Evolutionary conservation across 176 grass and related monocot genomes (phyloP).

Genomic region (Melocanna baccifera): DNA sequence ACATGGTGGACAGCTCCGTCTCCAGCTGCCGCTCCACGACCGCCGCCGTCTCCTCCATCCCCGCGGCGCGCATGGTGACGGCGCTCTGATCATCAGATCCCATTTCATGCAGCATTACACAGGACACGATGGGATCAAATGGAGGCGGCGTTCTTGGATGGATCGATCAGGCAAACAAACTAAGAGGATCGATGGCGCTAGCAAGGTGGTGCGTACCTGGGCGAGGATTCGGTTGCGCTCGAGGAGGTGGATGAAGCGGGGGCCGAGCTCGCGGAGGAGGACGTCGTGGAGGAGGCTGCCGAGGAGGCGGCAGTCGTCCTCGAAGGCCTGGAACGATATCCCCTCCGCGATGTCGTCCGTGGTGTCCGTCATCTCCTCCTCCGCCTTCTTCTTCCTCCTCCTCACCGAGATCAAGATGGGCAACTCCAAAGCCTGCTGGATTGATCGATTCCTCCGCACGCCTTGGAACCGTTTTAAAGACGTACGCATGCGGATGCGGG

Average conservation of each 20-base stretch:
- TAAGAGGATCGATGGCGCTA: neutral
- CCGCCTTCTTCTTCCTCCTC: neutral
- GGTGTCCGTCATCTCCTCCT: slow-evolving; percentile 51
- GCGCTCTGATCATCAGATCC: slow-evolving; percentile 43
- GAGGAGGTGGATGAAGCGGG: slow-evolving; percentile 75
- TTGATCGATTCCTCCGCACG: neutral
- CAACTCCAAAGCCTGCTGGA: neutral
- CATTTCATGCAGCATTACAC: neutral
- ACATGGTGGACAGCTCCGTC: slow-evolving; percentile 68
- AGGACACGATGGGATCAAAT: too few species aligned
- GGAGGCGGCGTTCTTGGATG: neutral
- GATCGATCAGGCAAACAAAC: too few species aligned
- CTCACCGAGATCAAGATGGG: neutral
- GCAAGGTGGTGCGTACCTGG: slow-evolving; percentile 27
- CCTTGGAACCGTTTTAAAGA: too few species aligned
- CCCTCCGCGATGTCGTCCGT: slow-evolving; percentile 92
- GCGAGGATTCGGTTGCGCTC: slow-evolving; percentile 81
- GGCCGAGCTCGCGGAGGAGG: slow-evolving; percentile 77
- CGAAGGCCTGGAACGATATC: slow-evolving; percentile 91
- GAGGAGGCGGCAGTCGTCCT: slow-evolving; percentile 91
- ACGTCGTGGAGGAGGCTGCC: slow-evolving; percentile 87
- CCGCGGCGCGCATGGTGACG: slow-evolving; percentile 67
- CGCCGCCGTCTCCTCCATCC: slow-evolving; percentile 68
- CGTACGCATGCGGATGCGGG: too few species aligned
- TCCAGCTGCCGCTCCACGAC: slow-evolving; percentile 75